Percentiles rank a stretch among this genome's conserved stretches.
phyloP scores from a whole-genome alignment of 129 eudicot species.

The Ambrosia trifida region DNA sequence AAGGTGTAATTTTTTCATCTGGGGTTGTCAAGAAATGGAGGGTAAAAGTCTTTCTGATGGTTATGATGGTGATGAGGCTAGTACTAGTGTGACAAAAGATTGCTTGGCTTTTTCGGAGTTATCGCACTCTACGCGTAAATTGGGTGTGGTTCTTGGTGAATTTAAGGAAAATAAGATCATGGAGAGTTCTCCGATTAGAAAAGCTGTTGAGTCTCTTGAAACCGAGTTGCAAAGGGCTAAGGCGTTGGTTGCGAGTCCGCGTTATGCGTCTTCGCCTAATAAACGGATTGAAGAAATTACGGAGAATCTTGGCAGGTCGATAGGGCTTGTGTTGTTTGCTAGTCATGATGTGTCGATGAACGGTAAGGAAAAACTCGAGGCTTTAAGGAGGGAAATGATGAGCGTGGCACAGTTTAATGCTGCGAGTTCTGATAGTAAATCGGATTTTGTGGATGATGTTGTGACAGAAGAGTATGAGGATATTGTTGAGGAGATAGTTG shows the following conservation, averaged over 20 bases:
- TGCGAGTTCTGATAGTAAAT: constrained; percentile 51
- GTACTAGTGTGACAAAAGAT: constrained; percentile 43
- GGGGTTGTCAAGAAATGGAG: constrained; percentile 35
- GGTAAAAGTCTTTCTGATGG: constrained; percentile 27
- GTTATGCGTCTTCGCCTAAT: constrained; percentile 39
- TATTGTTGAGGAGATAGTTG: constrained; percentile 39
- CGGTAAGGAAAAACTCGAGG: constrained; percentile 65
- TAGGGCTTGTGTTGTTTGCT: constrained; percentile 86
- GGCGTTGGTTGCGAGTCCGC: constrained; percentile 42
- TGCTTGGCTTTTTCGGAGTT: constrained; percentile 40
- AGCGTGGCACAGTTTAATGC: constrained; percentile 52
- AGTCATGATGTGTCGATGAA: constrained; percentile 58
- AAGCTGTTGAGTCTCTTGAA: constrained; percentile 72
- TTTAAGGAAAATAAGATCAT: constrained; percentile 51
- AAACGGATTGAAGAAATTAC: constrained; percentile 53
- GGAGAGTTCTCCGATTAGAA: constrained; percentile 52
- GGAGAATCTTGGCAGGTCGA: constrained; percentile 74
- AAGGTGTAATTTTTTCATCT: background rate
- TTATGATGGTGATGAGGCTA: constrained; percentile 39
- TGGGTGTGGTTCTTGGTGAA: constrained; percentile 52
- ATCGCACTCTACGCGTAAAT: constrained; percentile 55
- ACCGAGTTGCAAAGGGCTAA: constrained; percentile 61
- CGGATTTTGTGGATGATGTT: constrained; percentile 49
- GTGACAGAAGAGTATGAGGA: constrained; percentile 41
- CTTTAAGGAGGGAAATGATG: constrained; percentile 81